A percentile compares a stretch with the other conserved stretches of the same genome.
phyloP scores from a whole-genome alignment of 345 rosid genomes.

The Lepidium sativum region DNA sequence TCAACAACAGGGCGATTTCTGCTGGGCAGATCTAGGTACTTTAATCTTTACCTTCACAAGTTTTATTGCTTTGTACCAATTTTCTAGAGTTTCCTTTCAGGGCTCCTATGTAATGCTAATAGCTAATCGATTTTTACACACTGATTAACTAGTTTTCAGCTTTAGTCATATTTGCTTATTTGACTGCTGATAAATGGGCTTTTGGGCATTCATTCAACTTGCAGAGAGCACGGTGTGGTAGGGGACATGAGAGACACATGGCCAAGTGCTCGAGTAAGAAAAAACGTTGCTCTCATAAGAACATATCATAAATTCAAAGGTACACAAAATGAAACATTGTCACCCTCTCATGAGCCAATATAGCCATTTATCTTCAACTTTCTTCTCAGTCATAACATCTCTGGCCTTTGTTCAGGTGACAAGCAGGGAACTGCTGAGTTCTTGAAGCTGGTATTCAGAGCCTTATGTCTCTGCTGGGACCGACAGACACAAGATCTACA shows the following conservation, averaged over 20 bases:
- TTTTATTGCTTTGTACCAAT: background rate
- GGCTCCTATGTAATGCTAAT: background rate
- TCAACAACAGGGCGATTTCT: constrained; percentile 93
- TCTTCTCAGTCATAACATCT: background rate
- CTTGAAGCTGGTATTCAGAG: constrained; percentile 73
- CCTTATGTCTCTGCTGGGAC: constrained; percentile 98
- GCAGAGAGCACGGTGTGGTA: constrained; percentile 85
- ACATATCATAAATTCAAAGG: constrained; percentile 93
- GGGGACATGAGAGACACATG: constrained; percentile 97
- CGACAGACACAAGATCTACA: constrained; percentile 96
- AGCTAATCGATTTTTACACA: background rate
- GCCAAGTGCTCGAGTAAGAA: constrained; percentile 76
- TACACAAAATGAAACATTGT: constrained; percentile 1
- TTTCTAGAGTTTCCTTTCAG: background rate
- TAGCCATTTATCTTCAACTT: too few relatives aligned
- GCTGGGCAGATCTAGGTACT: constrained; percentile 93
- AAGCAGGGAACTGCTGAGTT: constrained; percentile 88
- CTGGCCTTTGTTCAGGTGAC: constrained; percentile 45
- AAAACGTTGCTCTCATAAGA: constrained; percentile 62
- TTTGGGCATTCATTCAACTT: constrained; percentile 5
- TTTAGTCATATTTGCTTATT: background rate
- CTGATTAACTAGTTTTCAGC: background rate
- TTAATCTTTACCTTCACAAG: background rate
- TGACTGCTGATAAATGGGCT: constrained; percentile 13
- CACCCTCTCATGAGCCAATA: background rate